Evolutionary conservation across 805 yeast species (phyloP), one percentile per base, ranked within the genome.

Genomic region (Kazachstania africana): DNA sequence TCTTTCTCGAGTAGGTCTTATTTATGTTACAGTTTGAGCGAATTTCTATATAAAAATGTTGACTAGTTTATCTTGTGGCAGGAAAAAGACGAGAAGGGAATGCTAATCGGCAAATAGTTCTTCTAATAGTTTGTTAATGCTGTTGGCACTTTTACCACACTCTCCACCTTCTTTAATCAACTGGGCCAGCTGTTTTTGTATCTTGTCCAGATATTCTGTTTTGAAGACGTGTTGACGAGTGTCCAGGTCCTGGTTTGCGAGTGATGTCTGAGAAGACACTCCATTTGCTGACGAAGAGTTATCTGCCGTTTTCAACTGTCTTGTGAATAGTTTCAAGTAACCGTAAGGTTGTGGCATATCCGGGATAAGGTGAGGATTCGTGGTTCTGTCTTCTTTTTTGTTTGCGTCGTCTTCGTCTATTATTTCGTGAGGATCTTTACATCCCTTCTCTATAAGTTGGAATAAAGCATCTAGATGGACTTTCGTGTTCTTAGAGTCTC

Each of bases 101-200:
- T n/a, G n/a, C n/a, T n/a, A n/a, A n/a, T n/a, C n/a, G n/a, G n/a
- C n/a, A n/a, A n/a, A n/a, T n/a, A n/a, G n/a, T n/a, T n/a, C n/a
- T n/a, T n/a, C n/a, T n/a, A n/a, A n/a, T n/a, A n/a, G n/a, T 23
- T 40, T 43, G n/a, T 39, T 41, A 26, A 53, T 29, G 17, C 38
- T 45, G 34, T 57, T 60, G 6, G 70, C 65, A 10, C 50, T 66
- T 38, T 74, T 66, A 3, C 85, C 85, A 13, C 68, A 58, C 29
- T 75, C 82, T 1, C 87, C 87, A 9, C 84, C 93, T 40, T 80
- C 91, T 43, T 72, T 72, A 8, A 72, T 53, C 20, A 72, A 44
- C 24, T 60, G 60, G 1, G 55, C 59, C 15, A 78, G 59, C 23
- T 81, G 78, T 28, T 59, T 63, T 14, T 45, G 34, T 30, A 81